A percentile compares a stretch with the other conserved stretches of the same genome.
Evolutionary conservation across 2,329 filamentous ascomycete species (phyloP).

Genomic region (Talaromyces verruculosus): DNA sequence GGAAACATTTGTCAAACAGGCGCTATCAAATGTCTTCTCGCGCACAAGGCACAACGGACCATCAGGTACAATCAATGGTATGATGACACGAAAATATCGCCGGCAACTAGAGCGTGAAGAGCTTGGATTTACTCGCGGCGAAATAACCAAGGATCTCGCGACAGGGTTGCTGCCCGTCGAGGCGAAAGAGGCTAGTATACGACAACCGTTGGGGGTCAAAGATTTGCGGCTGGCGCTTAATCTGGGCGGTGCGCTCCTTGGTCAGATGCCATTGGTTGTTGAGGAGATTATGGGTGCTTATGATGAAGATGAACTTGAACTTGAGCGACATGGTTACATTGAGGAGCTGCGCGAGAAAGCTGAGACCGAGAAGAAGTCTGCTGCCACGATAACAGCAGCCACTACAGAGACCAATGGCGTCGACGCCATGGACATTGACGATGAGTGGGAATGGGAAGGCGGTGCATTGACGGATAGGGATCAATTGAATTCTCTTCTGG

Average conservation of each 20-base stretch:
- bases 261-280: conserved; percentile 73
- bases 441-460: conserved; percentile 43
- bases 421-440: conserved; percentile 46
- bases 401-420: conserved; percentile 21
- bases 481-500: conserved; percentile 41
- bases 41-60: conserved; percentile 58
- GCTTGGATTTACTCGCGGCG: conserved; percentile 68
- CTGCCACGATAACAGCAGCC: conserved; percentile 24
- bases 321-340: conserved; percentile 37
- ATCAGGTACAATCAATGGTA: conserved; percentile 65
- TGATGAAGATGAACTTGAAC: conserved; percentile 72
- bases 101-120: conserved; percentile 75
- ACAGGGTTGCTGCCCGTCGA: conserved; percentile 79
- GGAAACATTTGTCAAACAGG: conserved; percentile 64
- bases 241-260: conserved; percentile 72
- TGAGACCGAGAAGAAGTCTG: conserved; percentile 21
- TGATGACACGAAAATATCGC: conserved; percentile 77
- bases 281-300: conserved; percentile 70
- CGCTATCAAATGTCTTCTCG: conserved; percentile 55
- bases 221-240: conserved; percentile 76
- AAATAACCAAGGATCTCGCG: conserved; percentile 67
- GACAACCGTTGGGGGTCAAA: conserved; percentile 71
- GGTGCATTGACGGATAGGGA: conserved; percentile 37
- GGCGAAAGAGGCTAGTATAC: conserved; percentile 69
- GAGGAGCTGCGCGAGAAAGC: conserved; percentile 23